Base-by-base conservation (phyloP, 2,329 filamentous ascomycete species). In the Penicillium sp. region DNA sequence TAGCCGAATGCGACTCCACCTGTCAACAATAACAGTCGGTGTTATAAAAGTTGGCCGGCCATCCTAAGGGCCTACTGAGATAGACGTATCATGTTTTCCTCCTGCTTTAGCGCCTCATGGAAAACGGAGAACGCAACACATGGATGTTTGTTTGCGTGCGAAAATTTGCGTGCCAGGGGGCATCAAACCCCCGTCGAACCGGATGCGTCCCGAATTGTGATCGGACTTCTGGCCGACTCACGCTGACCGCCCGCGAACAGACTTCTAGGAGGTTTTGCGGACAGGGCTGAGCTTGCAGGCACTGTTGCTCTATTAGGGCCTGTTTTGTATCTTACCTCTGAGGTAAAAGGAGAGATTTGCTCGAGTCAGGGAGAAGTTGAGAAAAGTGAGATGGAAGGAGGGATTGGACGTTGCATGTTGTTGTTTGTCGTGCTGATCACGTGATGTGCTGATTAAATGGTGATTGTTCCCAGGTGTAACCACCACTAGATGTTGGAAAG, bases 231-330 rank as follows among this genome's bases (percentile, higher is more conserved):
- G 42, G 26, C 42, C 42, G 42, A 45, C 11, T 19, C 42, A 7
- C 26, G 16, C 42, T 45, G 42, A 45, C 42, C 42, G 42, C 42
- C 42, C 42, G 42, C n/a, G 42, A 45, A 45, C 26, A 31, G 42
- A 29, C n/a, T 45, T 45, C 42, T 21, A 31, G 42, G 31, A 45
- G 26, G 28, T 9, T 13, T 42, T 24, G 9, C 11, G 40, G 24
- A 9, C n/a, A 29, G n/a, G 18, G 29, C 6, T 13, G 24, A n/a
- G n/a, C n/a, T n/a, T n/a, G n/a, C n/a, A n/a, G n/a, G n/a, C n/a
- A n/a, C n/a, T n/a, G n/a, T n/a, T n/a, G n/a, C n/a, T 28, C 24
- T 5, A 28, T 28, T 10, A 28, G 5, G 24, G 24, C 10, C 24
- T 5, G 24, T 28, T 7, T 14, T 33, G 31, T 33, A 8, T 33